A percentile compares a stretch with the other conserved stretches of the same genome.
These are phyloP conservation scores for Stagonosporopsis rhizophila DNA, from an alignment of 2,329 filamentous ascomycete species.

Conservation along the genomic window DNA sequence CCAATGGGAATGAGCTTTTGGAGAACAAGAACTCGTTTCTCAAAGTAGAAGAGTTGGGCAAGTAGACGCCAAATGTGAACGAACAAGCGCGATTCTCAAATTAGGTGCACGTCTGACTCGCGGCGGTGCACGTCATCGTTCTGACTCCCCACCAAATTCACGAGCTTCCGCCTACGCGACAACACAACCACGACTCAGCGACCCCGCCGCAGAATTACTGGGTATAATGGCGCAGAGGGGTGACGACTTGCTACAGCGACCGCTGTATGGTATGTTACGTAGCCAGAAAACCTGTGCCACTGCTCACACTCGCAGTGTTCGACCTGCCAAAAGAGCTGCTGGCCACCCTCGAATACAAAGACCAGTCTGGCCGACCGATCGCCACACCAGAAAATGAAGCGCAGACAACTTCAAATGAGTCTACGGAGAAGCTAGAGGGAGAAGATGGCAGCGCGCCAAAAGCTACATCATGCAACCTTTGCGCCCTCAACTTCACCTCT, in stretches of 20 bases:
- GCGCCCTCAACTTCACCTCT: slow-evolving; percentile 72
- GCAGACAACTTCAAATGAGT: slow-evolving; percentile 24
- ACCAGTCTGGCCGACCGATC: slow-evolving; percentile 30
- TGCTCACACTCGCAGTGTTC: slow-evolving; percentile 66
- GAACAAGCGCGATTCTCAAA: not conserved
- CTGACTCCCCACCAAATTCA: slow-evolving; percentile 23
- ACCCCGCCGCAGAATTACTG: not conserved
- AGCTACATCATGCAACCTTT: slow-evolving; percentile 81
- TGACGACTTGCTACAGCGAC: slow-evolving; percentile 45
- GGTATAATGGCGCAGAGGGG: slow-evolving; percentile 40
- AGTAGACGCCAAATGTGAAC: too few relatives aligned
- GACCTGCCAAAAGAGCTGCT: slow-evolving; percentile 80
- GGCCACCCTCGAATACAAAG: slow-evolving; percentile 68
- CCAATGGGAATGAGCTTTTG: too few relatives aligned
- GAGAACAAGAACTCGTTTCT: too few relatives aligned
- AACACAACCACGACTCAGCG: not conserved
- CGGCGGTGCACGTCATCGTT: slow-evolving; percentile 20
- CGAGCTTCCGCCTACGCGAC: slow-evolving; percentile 6
- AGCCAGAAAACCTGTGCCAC: not conserved
- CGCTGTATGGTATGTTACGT: slow-evolving; percentile 46
- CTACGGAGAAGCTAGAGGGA: slow-evolving; percentile 48
- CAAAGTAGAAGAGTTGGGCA: too few relatives aligned
- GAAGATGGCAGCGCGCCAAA: slow-evolving; percentile 55
- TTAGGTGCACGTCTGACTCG: slow-evolving; percentile 18
- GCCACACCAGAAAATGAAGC: slow-evolving; percentile 24